A percentile compares a stretch with the other conserved stretches of the same genome.
Conservation (phyloP, 108 stramenopile genomes). For the Fragilariopsis cylindrus region DNA sequence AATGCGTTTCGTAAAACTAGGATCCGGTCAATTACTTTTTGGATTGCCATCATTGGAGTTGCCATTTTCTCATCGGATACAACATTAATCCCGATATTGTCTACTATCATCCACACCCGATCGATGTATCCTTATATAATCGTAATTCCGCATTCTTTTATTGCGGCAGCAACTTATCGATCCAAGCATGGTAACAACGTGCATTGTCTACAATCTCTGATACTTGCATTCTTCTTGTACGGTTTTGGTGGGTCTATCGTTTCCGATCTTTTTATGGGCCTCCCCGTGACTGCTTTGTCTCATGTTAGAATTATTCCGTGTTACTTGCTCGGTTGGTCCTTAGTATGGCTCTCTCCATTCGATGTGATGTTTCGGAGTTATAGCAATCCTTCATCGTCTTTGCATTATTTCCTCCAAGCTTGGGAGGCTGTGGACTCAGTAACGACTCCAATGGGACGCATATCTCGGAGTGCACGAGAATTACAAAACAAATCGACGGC, state of each 20-base stretch:
- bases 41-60: constrained; percentile 21
- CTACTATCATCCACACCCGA: constrained; percentile 31
- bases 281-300: constrained; percentile 33
- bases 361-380: constrained; percentile 27
- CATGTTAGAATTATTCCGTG: constrained; percentile 37
- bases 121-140: constrained; percentile 31
- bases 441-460: constrained; percentile 40
- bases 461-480: constrained; percentile 29
- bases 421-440: constrained; percentile 33
- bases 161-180: constrained; percentile 31
- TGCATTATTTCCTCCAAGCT: constrained; percentile 25
- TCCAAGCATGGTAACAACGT: constrained; percentile 19
- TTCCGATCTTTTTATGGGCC: constrained; percentile 38
- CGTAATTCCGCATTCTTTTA: constrained; percentile 36
- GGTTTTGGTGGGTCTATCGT: constrained; percentile 44
- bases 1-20: constrained; percentile 1
- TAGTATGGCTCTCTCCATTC: constrained; percentile 36
- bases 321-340: constrained; percentile 26
- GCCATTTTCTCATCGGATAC: constrained; percentile 15
- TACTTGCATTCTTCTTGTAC: constrained; percentile 29
- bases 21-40: constrained; percentile 12
- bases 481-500: constrained; percentile 34
- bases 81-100: constrained; percentile 26
- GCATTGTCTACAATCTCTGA: constrained; percentile 17
- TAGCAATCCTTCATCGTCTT: constrained; percentile 14